Evolutionary conservation across 768 basidiomycete species (phyloP).

Genomic region (Russula sp.): DNA sequence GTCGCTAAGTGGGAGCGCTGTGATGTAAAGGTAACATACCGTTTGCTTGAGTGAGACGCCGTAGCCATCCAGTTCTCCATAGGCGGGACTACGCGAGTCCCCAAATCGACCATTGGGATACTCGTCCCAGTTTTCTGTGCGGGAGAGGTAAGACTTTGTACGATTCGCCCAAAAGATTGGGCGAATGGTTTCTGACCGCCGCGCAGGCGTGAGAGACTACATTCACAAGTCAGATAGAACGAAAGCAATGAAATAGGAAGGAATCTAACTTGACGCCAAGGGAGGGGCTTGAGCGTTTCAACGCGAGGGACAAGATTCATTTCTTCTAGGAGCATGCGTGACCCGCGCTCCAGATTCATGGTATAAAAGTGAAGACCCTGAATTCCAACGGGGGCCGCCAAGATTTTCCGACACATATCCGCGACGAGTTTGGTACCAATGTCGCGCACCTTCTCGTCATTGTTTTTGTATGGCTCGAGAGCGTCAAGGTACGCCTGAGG

Average conservation of each 20-base stretch:
- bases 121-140: constrained; percentile 99
- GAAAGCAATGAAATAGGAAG: constrained; percentile 1
- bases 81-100: constrained; percentile 94
- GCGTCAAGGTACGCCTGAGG: constrained; percentile 68
- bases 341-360: constrained; percentile 94
- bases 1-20: background rate
- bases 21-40: constrained; percentile 35
- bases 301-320: constrained; percentile 79
- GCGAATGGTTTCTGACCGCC: constrained; percentile 86
- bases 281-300: constrained; percentile 90
- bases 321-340: constrained; percentile 91
- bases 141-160: constrained; percentile 87
- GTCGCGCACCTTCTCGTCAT: constrained; percentile 89
- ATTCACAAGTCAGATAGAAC: constrained; percentile 15
- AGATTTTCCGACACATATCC: constrained; percentile 85
- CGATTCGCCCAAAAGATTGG: constrained; percentile 99
- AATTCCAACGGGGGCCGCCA: constrained; percentile 74
- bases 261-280: constrained; percentile 81
- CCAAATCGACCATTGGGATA: constrained; percentile 99
- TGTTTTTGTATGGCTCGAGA: constrained; percentile 80
- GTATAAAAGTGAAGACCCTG: constrained; percentile 94
- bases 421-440: constrained; percentile 93
- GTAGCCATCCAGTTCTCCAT: constrained; percentile 96
- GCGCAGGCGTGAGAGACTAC: constrained; percentile 85
- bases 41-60: constrained; percentile 89